phyloP scores from a whole-genome alignment of 2,329 filamentous ascomycete species.

The Aspergillus sp. region DNA sequence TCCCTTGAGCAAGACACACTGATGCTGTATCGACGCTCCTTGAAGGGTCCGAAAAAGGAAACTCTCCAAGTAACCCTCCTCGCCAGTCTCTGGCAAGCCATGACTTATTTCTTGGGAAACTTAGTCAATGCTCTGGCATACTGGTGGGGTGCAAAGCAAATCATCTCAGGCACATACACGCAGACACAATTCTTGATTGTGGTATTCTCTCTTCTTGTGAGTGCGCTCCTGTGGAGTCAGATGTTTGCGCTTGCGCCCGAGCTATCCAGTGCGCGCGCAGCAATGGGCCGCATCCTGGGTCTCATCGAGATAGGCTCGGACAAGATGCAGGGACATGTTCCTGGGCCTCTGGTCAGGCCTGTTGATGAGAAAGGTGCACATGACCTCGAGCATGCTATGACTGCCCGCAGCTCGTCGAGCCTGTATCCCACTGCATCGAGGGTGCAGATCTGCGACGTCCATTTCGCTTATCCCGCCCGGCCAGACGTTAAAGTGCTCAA shows the following conservation, averaged over 20 bases:
- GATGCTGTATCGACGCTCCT: conserved; percentile 43
- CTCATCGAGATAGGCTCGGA: conserved; percentile 39
- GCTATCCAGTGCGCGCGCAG: conserved; percentile 63
- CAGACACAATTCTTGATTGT: conserved; percentile 73
- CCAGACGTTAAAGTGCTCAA: conserved; percentile 59
- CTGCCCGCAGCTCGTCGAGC: conserved; percentile 30
- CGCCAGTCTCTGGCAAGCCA: conserved; percentile 45
- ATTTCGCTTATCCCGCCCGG: conserved; percentile 65
- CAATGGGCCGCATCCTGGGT: conserved; percentile 56
- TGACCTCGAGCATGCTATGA: too few species aligned
- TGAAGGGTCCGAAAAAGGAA: conserved; percentile 48
- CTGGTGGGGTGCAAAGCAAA: conserved; percentile 74
- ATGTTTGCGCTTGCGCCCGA: conserved; percentile 74
- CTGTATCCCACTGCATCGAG: too few species aligned
- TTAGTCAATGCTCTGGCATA: conserved; percentile 73
- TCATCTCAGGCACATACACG: conserved; percentile 63
- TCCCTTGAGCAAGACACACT: conserved; percentile 52
- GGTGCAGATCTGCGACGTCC: conserved; percentile 58
- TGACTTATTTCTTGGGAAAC: conserved; percentile 52
- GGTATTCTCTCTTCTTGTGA: conserved; percentile 67
- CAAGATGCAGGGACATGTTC: conserved; percentile 26
- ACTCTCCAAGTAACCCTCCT: conserved; percentile 49
- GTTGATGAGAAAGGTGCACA: conserved; percentile 14
- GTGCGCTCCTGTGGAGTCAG: conserved; percentile 69
- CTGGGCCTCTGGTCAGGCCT: not conserved